Evolutionary conservation across 1,284 basidiomycete species (phyloP), one percentile per base, ranked within the genome.

Genomic region (Fomitopsis palustris): DNA sequence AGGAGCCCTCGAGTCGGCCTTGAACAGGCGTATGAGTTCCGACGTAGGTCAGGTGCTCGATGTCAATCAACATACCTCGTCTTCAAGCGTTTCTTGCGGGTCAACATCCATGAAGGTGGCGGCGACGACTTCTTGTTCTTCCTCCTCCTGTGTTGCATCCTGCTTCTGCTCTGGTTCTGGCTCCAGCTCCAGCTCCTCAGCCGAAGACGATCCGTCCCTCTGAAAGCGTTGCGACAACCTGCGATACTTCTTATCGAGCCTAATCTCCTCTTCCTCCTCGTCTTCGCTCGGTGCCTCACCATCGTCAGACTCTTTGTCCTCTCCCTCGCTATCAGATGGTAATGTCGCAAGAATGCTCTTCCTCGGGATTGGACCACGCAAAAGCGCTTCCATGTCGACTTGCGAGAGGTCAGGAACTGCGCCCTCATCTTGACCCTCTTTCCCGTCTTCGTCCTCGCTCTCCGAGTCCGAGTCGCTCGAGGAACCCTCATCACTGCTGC

Each of bases 401-500:
- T 56, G 47, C 10, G 51, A 25, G 45, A 64, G 42, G 23, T 63
- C 55, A 10, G 33, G 23, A 21, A 17, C 29, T 21, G 25, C n/a
- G 47, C 9, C 27, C 29, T 47, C 55, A 27, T 37, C 54, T 2
- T 61, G 49, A 5, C 56, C 54, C 16, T 60, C 63, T 10, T 8
- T 35, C 10, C 16, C 35, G n/a, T n/a, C 54, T 2, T 61, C 53
- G 8, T 57, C 54, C 16, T 60, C 63, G 8, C 10, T 35, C 10
- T 35, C 35, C 35, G 35, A 35, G 35, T n/a, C n/a, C n/a, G n/a
- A n/a, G n/a, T 66, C 65, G 55, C 63, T 65, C 21, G 58, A 58
- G 2, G 63, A 63, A 53, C 67, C 66, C 21, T 70, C 70, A 47
- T 65, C 65, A 57, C 70, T 72, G 59, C 70, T 72, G 2, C 70